phyloP scores from a whole-genome alignment of 2,329 filamentous ascomycete species.

The Aureobasidium sp. region DNA sequence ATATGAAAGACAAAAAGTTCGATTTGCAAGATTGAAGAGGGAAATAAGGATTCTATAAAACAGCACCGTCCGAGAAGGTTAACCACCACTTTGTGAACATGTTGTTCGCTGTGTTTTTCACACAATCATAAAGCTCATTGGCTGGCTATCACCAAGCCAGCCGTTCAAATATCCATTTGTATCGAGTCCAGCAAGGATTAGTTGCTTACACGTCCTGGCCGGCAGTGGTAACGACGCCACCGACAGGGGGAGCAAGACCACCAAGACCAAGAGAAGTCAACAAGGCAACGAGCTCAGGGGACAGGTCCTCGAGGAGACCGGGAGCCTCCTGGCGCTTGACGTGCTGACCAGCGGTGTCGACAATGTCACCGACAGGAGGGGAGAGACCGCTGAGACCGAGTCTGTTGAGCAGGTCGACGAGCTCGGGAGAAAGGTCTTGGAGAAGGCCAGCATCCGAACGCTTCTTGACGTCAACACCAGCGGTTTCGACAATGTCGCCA shows the following conservation, averaged over 20 bases:
- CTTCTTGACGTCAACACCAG: not conserved
- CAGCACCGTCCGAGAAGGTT: too few relatives aligned
- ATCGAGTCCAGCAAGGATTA: fast-evolving
- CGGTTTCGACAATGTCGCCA: not conserved
- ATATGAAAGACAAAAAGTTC: too few relatives aligned
- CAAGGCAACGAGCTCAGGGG: not conserved
- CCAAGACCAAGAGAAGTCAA: not conserved
- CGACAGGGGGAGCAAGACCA: not conserved
- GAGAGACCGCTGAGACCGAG: not conserved
- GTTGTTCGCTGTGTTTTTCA: not conserved
- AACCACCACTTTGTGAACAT: too few relatives aligned
- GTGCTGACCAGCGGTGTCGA: not conserved
- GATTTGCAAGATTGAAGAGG: too few relatives aligned
- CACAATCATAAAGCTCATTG: not conserved
- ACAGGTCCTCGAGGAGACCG: not conserved
- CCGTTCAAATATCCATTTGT: not conserved
- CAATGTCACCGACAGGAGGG: not conserved
- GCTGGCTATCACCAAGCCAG: too few relatives aligned
- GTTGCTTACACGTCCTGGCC: not conserved
- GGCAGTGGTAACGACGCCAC: not conserved
- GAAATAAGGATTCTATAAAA: too few relatives aligned
- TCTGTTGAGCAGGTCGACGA: not conserved
- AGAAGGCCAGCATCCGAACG: not conserved
- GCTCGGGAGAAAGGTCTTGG: too few relatives aligned
- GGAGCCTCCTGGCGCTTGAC: not conserved